A percentile compares a stretch with the other conserved stretches of the same genome.
phyloP scores from a whole-genome alignment of 176 grass and related monocot species.

The Oropetium thomaeum region DNA sequence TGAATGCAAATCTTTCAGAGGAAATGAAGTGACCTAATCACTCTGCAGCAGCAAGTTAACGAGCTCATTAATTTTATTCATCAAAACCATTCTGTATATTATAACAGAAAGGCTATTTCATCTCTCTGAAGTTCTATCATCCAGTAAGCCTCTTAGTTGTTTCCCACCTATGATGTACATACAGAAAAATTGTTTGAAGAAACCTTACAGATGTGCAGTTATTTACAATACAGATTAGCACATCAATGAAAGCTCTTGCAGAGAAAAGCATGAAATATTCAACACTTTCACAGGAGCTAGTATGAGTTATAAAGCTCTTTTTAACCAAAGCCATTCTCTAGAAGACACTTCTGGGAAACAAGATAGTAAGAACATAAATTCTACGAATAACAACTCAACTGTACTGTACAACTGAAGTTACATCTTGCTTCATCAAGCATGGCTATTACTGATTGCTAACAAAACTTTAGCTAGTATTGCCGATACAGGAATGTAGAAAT shows the following conservation, averaged over 20 bases:
- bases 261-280: neutral
- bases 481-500: neutral
- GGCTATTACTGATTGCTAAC: slow-evolving; percentile 32
- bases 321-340: neutral
- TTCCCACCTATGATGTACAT: neutral
- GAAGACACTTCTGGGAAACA: neutral
- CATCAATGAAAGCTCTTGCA: neutral
- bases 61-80: neutral
- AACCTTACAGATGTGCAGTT: neutral
- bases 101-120: neutral
- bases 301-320: neutral
- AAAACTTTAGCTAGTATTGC: slow-evolving; percentile 45
- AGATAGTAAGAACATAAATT: slow-evolving; percentile 5
- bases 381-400: slow-evolving; percentile 36
- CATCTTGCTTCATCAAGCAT: slow-evolving; percentile 30
- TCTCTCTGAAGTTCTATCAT: neutral
- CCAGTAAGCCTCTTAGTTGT: neutral
- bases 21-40: neutral
- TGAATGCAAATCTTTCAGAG: neutral
- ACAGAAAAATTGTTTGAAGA: neutral
- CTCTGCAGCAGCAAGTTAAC: neutral
- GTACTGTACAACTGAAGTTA: slow-evolving; percentile 42
- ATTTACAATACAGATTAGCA: neutral
- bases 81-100: neutral
- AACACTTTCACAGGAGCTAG: neutral